A percentile compares a stretch with the other conserved stretches of the same genome.
Conservation (phyloP, 768 basidiomycete species). For the Podaxis carcinomalis region DNA sequence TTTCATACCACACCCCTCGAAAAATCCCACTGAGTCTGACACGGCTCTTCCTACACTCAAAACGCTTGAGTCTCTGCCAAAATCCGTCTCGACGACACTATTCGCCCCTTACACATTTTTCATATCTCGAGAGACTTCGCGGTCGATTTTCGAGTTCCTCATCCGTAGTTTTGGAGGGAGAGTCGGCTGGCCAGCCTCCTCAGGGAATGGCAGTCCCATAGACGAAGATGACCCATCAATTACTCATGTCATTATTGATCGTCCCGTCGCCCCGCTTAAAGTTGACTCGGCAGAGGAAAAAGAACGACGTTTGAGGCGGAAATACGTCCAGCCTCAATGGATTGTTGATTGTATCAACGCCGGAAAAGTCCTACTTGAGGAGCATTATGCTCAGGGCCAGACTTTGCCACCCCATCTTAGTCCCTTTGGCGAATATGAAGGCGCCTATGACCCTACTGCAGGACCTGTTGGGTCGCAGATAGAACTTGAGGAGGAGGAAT, state of each 20-base stretch:
- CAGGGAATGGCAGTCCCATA: slow-evolving; percentile 78
- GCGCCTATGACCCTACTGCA: slow-evolving; percentile 67
- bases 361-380: slow-evolving; percentile 79
- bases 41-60: slow-evolving; percentile 64
- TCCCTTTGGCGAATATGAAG: slow-evolving; percentile 84
- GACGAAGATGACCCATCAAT: slow-evolving; percentile 77
- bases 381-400: slow-evolving; percentile 80
- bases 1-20: slow-evolving; percentile 60
- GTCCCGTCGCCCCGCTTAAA: slow-evolving; percentile 53
- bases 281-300: slow-evolving; percentile 55
- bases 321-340: slow-evolving; percentile 97
- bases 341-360: slow-evolving; percentile 93
- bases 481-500: slow-evolving; percentile 29
- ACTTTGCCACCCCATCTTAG: slow-evolving; percentile 91
- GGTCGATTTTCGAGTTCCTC: slow-evolving; percentile 91
- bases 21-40: slow-evolving; percentile 38
- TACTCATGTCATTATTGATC: slow-evolving; percentile 94
- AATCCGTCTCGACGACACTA: slow-evolving; percentile 52
- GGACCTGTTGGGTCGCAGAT: slow-evolving; percentile 32
- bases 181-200: slow-evolving; percentile 83
- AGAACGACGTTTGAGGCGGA: slow-evolving; percentile 62
- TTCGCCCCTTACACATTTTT: slow-evolving; percentile 90
- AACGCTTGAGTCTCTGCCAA: slow-evolving; percentile 56
- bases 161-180: slow-evolving; percentile 89
- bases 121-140: slow-evolving; percentile 88